phyloP scores from a whole-genome alignment of 192 early-diverging fungal species.

The Podila verticillata region DNA sequence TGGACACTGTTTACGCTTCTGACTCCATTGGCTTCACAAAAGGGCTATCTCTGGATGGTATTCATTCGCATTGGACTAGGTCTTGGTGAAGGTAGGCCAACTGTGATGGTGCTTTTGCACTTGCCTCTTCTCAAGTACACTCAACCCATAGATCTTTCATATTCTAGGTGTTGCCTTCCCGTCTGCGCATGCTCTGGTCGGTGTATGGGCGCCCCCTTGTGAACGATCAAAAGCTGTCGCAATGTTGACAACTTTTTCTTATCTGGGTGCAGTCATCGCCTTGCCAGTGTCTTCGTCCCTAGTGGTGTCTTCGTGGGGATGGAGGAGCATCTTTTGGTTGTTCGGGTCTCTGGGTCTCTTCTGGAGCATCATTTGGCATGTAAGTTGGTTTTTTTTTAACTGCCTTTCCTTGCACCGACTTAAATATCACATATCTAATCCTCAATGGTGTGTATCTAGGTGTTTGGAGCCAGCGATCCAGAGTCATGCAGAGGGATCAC shows the following conservation, averaged over 20 bases:
- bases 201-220: constrained; percentile 41
- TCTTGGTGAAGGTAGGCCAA: constrained; percentile 36
- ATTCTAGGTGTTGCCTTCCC: constrained; percentile 41
- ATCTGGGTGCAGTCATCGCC: constrained; percentile 46
- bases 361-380: constrained; percentile 48
- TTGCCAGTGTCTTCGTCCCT: constrained; percentile 50
- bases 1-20: constrained; percentile 48
- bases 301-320: constrained; percentile 47
- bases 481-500: constrained; percentile 22
- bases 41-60: constrained; percentile 28
- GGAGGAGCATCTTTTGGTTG: constrained; percentile 54
- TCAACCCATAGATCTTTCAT: not conserved
- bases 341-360: constrained; percentile 39
- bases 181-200: constrained; percentile 45
- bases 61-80: constrained; percentile 41
- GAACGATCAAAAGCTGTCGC: constrained; percentile 48
- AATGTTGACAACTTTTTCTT: constrained; percentile 36
- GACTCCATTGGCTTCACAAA: constrained; percentile 23
- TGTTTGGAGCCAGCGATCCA: constrained; percentile 45
- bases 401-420: not conserved
- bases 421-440: not conserved
- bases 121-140: not conserved
- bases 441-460: constrained; percentile 8
- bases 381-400: not conserved
- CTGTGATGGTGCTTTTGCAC: not conserved